These are phyloP conservation scores for Dendrobium huoshanense DNA, from an alignment of 106 monocot genomes.

Conservation along the genomic window DNA sequence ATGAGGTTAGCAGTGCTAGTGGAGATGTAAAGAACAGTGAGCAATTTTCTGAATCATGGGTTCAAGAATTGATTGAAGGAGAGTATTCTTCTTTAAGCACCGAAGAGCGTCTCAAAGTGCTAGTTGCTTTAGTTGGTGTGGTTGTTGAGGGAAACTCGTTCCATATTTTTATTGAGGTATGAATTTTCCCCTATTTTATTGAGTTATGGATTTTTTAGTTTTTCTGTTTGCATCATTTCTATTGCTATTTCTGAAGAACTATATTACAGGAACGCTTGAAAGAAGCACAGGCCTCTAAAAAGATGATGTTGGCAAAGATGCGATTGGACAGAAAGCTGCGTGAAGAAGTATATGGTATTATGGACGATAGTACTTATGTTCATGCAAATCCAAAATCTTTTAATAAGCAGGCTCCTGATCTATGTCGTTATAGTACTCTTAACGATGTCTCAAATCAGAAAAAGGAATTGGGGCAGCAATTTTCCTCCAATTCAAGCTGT, in stretches of 20 bases:
- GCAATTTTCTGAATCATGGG: constrained; percentile 59
- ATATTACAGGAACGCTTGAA: constrained; percentile 79
- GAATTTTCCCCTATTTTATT: neutral
- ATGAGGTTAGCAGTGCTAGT: neutral
- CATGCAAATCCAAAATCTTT: constrained; percentile 27
- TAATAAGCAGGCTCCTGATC: constrained; percentile 29
- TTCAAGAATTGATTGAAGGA: constrained; percentile 70
- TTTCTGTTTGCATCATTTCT: neutral
- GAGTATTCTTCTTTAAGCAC: constrained; percentile 83
- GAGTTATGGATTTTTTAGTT: neutral
- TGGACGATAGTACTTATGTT: constrained; percentile 33
- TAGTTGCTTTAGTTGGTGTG: constrained; percentile 73
- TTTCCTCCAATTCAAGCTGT: constrained; percentile 28
- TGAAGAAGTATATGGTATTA: constrained; percentile 56
- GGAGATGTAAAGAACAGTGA: neutral
- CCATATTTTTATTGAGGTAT: constrained; percentile 80
- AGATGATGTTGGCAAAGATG: constrained; percentile 90
- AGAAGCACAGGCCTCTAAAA: constrained; percentile 82
- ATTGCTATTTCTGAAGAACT: constrained; percentile 12
- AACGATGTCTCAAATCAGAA: constrained; percentile 29
- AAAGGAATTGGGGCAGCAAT: constrained; percentile 46
- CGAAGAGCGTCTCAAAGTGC: constrained; percentile 83
- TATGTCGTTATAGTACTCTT: constrained; percentile 16
- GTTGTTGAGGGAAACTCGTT: constrained; percentile 87
- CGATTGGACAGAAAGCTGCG: constrained; percentile 79